Evolutionary conservation across 2,329 filamentous ascomycete species (phyloP), one percentile per base, ranked within the genome.

Genomic region (Dactylellina parvicollis): DNA sequence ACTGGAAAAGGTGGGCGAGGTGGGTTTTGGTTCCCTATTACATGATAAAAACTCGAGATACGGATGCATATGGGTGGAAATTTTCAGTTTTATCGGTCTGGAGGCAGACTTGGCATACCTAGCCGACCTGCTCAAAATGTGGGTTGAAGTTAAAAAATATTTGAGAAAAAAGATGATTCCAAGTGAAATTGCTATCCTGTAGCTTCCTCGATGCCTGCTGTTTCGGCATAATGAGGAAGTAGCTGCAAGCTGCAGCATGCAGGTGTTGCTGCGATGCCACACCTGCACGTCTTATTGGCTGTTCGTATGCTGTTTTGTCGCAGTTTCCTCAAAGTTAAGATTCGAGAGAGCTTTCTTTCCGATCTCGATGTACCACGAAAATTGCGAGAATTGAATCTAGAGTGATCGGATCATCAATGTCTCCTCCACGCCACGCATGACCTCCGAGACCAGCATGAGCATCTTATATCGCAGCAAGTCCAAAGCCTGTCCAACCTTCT

Each of bases 381-480:
- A 67, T 67, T 67, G 62, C 62, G 52, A 67, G 49, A 34, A 57
- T 26, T 36, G 18, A 66, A 36, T 54, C 42, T 49, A 54, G 54
- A 55, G 67, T 28, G 38, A 38, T 64, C 59, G 44, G 59, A 72
- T 28, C 22, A 26, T 18, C 22, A 72, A 72, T 65, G 22, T 59
- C 57, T 72, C 59, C 67, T 64, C 67, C 26, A 16, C 59, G 20
- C 18, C 50, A 59, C 67, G 67, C 67, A 72, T 38, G 34, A 38
- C 34, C 34, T 38, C 34, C 34, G 34, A 38, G 34, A 38, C 34
- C 34, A 38, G 34, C 34, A 38, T 44, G 52, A 52, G 42, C 52
- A 52, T 32, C 26, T 62, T 56, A 59, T 59, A 62, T 64, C 59
- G 49, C 34, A 55, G 46, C 4, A 40, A 59, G 57, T 52, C 40